phyloP scores from a whole-genome alignment of 2,329 filamentous ascomycete species.

The Colletotrichum lentis region DNA sequence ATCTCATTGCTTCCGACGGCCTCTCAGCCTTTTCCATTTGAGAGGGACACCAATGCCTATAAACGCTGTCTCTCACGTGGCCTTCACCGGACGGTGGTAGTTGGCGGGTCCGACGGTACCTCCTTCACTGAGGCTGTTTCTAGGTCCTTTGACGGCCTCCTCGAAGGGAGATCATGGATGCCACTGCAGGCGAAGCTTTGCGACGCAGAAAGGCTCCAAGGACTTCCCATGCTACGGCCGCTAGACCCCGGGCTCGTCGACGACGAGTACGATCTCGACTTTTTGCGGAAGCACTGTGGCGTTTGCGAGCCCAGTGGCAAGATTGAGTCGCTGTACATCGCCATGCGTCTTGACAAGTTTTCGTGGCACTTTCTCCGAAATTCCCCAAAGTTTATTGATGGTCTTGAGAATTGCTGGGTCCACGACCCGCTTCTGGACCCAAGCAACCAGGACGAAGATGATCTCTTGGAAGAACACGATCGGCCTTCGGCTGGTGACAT shows the following conservation, averaged over 20 bases:
- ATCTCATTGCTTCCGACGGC: constrained; percentile 65
- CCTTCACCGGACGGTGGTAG: constrained; percentile 64
- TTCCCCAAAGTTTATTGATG: constrained; percentile 58
- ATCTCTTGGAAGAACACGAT: constrained; percentile 48
- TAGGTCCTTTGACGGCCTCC: constrained; percentile 58
- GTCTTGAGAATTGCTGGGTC: constrained; percentile 64
- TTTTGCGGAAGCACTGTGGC: constrained; percentile 63
- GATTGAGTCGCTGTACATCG: constrained; percentile 68
- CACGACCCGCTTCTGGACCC: constrained; percentile 61
- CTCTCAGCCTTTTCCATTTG: constrained; percentile 66
- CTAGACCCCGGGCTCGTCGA: constrained; percentile 56
- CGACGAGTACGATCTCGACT: constrained; percentile 57
- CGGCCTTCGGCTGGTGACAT: constrained; percentile 59
- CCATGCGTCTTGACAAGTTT: constrained; percentile 62
- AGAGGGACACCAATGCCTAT: constrained; percentile 68
- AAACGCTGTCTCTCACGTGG: constrained; percentile 68
- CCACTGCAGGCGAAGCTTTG: constrained; percentile 67
- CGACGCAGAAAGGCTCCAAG: constrained; percentile 62
- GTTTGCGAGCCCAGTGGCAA: constrained; percentile 62
- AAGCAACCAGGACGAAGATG: constrained; percentile 48
- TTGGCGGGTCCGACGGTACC: constrained; percentile 58
- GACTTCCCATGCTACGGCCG: constrained; percentile 67
- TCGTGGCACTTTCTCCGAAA: constrained; percentile 63
- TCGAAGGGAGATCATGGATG: constrained; percentile 62
- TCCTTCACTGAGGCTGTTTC: constrained; percentile 60